Base-by-base conservation (phyloP, 2,329 filamentous ascomycete species). In the Fusarium ambrosium region DNA sequence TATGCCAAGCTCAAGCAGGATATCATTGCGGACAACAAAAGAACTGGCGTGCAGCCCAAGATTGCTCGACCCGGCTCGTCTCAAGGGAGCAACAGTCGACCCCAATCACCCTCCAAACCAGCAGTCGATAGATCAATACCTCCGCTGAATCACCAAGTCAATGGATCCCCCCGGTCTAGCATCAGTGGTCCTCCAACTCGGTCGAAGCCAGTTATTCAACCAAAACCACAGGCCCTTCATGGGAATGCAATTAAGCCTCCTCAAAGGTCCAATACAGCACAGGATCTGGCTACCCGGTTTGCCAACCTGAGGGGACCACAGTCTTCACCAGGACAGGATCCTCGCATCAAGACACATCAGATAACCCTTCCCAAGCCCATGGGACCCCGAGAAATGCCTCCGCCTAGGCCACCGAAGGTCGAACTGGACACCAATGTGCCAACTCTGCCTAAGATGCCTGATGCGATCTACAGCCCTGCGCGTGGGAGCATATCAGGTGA, bases 391-490 rank as follows among this genome's bases (percentile, higher is more conserved):
- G 86, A 86, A 13, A 90, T 91, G 87, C 87, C 87, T 6, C 80
- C 82, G 29, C 74, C 82, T 20, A 85, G 86, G 51, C 83, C 85
- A 36, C 83, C 85, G 1, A 86, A 85, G 61, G 79, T 89, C 11
- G 85, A 86, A 4, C 76, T 91, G 1, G 85, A 89, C 56, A 89
- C 85, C 29, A 80, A 87, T n/a, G 80, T 89, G 9, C 86, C 89
- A 13, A 86, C 86, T 18, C 84, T 95, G 78, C 93, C 93, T 13
- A 93, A 93, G 80, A 84, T 92, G 55, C 93, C 93, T 1, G 92
- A 92, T 77, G 92, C 93, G 9, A 93, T 94, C 5, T 95, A 95
- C 79, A 95, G 91, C 77, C 93, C 93, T n/a, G 92, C 92, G 1
- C 88, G 93, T 37, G 94, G 93, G 32, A 93, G 91, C 66, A 86